Evolutionary conservation across 352 stramenopile species (phyloP).

Genomic region (Sclerospora graminicola): DNA sequence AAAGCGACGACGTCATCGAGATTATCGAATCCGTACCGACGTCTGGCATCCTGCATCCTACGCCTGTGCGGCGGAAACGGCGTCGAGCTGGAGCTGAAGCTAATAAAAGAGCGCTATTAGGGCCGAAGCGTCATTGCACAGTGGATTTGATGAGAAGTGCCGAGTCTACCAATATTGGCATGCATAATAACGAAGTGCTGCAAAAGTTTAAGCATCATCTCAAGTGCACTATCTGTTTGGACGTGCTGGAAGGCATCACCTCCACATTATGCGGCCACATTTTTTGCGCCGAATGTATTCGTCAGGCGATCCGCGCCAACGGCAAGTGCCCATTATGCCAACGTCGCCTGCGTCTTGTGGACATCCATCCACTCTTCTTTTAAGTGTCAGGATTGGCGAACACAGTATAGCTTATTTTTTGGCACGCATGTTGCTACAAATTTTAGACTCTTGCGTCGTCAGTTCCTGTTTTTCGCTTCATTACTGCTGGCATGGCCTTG

Average conservation of each 20-base stretch:
- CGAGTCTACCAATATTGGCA: conserved; percentile 58
- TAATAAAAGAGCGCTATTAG: not conserved
- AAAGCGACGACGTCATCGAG: conserved; percentile 45
- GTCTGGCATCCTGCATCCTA: conserved; percentile 1
- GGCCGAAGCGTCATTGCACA: conserved; percentile 16
- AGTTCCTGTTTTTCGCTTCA: conserved; percentile 3
- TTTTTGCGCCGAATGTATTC: conserved; percentile 70
- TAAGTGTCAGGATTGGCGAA: conserved; percentile 15
- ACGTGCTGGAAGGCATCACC: conserved; percentile 69
- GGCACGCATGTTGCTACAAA: conserved; percentile 7
- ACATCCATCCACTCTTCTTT: conserved; percentile 78
- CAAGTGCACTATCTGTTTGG: conserved; percentile 81
- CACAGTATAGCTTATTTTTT: conserved; percentile 12
- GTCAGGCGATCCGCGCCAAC: conserved; percentile 50
- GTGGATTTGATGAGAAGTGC: conserved; percentile 37
- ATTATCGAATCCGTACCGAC: conserved; percentile 29
- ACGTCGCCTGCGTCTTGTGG: conserved; percentile 39
- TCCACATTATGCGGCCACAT: conserved; percentile 74
- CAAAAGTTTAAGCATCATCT: conserved; percentile 64
- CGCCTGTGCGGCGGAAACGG: conserved; percentile 30
- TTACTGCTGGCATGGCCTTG: conserved; percentile 2
- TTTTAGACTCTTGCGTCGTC: conserved; percentile 1
- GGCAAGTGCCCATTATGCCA: conserved; percentile 73
- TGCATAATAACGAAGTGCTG: conserved; percentile 67
- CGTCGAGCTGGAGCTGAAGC: conserved; percentile 15